Evolutionary conservation across 441 rosid species (phyloP).

Genomic region (Adansonia rubrostipa): DNA sequence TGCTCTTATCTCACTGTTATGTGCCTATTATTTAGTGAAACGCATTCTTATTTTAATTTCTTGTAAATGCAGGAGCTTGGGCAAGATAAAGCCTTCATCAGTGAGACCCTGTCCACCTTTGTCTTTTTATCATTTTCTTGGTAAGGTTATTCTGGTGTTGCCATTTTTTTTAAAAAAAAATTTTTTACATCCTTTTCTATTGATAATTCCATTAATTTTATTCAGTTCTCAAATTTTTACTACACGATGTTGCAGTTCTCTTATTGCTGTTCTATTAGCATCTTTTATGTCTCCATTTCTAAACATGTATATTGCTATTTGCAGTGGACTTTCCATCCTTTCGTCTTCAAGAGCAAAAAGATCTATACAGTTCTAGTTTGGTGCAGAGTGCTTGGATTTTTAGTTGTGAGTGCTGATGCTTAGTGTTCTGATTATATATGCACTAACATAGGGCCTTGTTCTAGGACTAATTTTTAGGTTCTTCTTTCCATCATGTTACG

Average conservation of each 20-base stretch:
- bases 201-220: neutral
- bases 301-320: conserved; percentile 28
- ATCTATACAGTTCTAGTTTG: conserved; percentile 95
- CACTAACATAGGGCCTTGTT: conserved; percentile 13
- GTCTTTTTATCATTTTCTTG: conserved; percentile 76
- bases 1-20: conserved; percentile 7
- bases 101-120: conserved; percentile 76
- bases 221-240: neutral
- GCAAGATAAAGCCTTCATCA: conserved; percentile 88
- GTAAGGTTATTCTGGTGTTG: conserved; percentile 46
- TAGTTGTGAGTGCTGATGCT: conserved; percentile 73
- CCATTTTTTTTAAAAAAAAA: neutral
- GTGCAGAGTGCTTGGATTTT: conserved; percentile 95
- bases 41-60: conserved; percentile 14
- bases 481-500: neutral
- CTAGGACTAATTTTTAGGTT: neutral
- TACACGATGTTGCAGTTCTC: neutral
- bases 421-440: conserved; percentile 17
- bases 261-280: neutral
- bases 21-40: neutral
- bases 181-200: neutral
- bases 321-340: conserved; percentile 99
- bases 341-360: conserved; percentile 87
- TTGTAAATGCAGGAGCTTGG: conserved; percentile 78
- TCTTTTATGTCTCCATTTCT: neutral